Conservation (phyloP, 805 yeast genomes). For the Wickerhamomyces alni region DNA sequence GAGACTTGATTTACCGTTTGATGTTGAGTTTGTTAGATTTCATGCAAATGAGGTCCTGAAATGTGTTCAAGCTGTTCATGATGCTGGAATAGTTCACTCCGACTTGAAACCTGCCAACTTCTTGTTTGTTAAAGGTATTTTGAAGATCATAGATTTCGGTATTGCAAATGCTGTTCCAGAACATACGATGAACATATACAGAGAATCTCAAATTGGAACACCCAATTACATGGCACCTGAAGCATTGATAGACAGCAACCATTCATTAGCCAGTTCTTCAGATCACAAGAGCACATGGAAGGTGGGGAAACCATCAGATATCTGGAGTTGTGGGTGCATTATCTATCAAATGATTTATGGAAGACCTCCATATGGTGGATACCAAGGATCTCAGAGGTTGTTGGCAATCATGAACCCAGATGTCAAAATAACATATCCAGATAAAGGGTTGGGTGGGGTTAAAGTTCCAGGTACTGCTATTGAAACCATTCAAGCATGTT, state of each 20-base stretch:
- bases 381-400: conserved; percentile 68
- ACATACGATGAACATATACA: conserved; percentile 81
- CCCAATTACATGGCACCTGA: conserved; percentile 99
- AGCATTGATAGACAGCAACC: conserved; percentile 62
- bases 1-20: conserved; percentile 46
- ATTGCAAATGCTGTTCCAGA: conserved; percentile 93
- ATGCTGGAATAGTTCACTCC: conserved; percentile 78
- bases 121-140: conserved; percentile 71
- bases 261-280: conserved; percentile 10
- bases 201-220: conserved; percentile 91
- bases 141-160: conserved; percentile 93
- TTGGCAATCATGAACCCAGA: conserved; percentile 85
- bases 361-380: conserved; percentile 80
- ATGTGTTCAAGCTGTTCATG: conserved; percentile 87
- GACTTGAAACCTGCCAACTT: conserved; percentile 72
- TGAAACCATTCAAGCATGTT: conserved; percentile 66
- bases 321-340: conserved; percentile 98
- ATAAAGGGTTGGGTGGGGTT: conserved; percentile 51
- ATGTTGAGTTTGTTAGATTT: conserved; percentile 70
- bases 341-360: conserved; percentile 95
- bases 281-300: conserved; percentile 42
- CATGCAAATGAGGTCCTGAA: conserved; percentile 72
- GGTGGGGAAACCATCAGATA: conserved; percentile 92
- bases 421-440: conserved; percentile 62
- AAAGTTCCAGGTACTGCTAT: conserved; percentile 65